Percentiles rank a stretch among this genome's conserved stretches.
phyloP scores from a whole-genome alignment of 352 stramenopile species.

The Phytopythium mirpurense region DNA sequence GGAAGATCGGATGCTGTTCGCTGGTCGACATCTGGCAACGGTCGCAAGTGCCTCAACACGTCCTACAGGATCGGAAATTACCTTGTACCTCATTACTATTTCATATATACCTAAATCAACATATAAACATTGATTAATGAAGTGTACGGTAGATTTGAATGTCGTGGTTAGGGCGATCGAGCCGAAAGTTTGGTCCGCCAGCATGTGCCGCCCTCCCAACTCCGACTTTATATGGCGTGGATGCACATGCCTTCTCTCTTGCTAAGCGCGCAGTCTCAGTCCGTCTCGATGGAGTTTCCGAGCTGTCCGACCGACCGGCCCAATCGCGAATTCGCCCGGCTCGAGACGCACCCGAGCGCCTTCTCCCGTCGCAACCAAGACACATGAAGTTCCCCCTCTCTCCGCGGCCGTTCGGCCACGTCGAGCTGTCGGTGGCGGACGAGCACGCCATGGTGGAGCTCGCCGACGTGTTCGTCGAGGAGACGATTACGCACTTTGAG shows the following conservation, averaged over 20 bases:
- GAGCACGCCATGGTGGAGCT: conserved; percentile 21
- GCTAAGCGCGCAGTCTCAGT: not conserved
- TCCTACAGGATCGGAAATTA: not conserved
- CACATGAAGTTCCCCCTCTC: conserved; percentile 24
- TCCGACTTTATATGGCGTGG: too few relatives aligned
- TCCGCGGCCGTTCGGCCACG: conserved; percentile 21
- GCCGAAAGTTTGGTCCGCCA: not conserved
- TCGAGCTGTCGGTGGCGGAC: conserved; percentile 26
- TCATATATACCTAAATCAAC: too few relatives aligned
- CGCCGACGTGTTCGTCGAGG: conserved; percentile 19
- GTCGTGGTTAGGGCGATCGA: not conserved
- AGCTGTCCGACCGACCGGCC: not conserved
- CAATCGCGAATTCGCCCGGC: not conserved
- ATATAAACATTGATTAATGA: not conserved
- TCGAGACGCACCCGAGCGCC: not conserved
- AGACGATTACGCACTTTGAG: conserved; percentile 30
- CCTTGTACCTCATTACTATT: not conserved
- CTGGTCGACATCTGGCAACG: not conserved
- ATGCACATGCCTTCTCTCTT: too few relatives aligned
- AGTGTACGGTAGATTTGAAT: not conserved
- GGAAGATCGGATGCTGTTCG: too few relatives aligned
- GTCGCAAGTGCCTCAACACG: not conserved
- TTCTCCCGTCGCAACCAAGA: too few relatives aligned
- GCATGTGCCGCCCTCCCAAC: not conserved
- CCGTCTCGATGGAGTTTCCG: too few relatives aligned